Conservation (phyloP, 345 rosid genomes). For the rapeseed (Brassica napus) region Da-Ae NC_063438.1:24593501-24594000, state of each 20-base stretch:
- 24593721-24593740: conserved; percentile 86
- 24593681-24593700: conserved; percentile 85
- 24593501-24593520: conserved; percentile 75
- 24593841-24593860: neutral
- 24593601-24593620: neutral
- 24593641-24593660: neutral
- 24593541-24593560: conserved; percentile 92
- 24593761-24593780: conserved; percentile 70
- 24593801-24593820: conserved; percentile 44
- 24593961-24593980: conserved; percentile 24
- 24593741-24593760: conserved; percentile 76
- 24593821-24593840: conserved; percentile 24
- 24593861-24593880: neutral
- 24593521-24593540: conserved; percentile 81
- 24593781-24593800: conserved; percentile 54
- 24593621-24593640: conserved; percentile 8
- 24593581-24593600: neutral
- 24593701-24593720: conserved; percentile 78
- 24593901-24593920: neutral
- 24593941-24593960: conserved; percentile 23
- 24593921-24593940: conserved; percentile 35
- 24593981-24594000: conserved; percentile 5
- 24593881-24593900: conserved; percentile 10
- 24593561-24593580: conserved; percentile 43
- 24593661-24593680: conserved; percentile 75